Conservation (phyloP, 2,329 filamentous ascomycete species). For the Hypoxylon sp. region DNA sequence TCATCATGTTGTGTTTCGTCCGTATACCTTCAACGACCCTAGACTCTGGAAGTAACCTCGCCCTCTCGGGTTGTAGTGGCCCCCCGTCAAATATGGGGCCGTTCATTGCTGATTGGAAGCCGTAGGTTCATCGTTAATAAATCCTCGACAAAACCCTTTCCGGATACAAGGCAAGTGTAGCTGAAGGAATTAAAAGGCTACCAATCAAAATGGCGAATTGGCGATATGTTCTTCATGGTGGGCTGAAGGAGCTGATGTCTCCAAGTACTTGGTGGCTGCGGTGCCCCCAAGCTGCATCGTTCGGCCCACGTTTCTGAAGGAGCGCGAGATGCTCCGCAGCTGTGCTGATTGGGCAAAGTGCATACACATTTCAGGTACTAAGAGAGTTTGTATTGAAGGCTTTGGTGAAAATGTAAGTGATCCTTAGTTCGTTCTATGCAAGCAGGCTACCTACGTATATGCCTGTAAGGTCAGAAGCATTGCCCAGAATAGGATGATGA, state of each 20-base stretch:
- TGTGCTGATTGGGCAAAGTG: constrained; percentile 17
- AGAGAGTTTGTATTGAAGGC: constrained; percentile 18
- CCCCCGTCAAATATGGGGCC: constrained; percentile 27
- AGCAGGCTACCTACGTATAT: constrained; percentile 17
- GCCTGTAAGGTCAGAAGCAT: constrained; percentile 3
- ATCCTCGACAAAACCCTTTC: constrained; percentile 25
- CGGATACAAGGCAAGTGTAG: constrained; percentile 32
- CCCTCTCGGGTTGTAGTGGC: constrained; percentile 1
- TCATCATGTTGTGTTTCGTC: constrained; percentile 15
- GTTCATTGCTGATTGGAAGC: constrained; percentile 24
- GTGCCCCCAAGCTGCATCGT: constrained; percentile 33
- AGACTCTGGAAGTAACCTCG: constrained; percentile 12
- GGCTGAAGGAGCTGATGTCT: constrained; percentile 41
- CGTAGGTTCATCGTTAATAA: constrained; percentile 23
- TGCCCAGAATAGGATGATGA: constrained; percentile 6
- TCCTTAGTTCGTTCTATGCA: constrained; percentile 24
- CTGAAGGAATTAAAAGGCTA: constrained; percentile 41
- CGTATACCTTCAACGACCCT: constrained; percentile 11
- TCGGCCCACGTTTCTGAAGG: constrained; percentile 25
- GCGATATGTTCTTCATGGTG: constrained; percentile 26
- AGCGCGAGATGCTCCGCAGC: constrained; percentile 21
- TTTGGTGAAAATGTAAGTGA: constrained; percentile 15
- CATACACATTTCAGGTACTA: constrained; percentile 20
- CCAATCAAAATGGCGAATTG: constrained; percentile 39
- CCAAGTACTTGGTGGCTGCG: constrained; percentile 27